Conservation (phyloP, 805 yeast species). For the Saccharomycopsis vini region DNA sequence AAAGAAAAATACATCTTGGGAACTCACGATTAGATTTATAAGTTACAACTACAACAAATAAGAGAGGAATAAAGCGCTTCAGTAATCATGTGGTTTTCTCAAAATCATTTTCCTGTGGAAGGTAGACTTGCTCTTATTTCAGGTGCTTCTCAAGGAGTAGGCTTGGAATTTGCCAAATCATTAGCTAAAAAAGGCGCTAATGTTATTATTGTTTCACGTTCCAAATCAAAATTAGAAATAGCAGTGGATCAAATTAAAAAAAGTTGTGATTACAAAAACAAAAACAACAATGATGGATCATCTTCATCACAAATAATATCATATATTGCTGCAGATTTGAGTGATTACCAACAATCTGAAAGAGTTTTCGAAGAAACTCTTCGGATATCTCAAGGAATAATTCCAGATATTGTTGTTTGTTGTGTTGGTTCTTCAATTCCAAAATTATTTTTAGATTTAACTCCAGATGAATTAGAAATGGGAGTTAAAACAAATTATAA, state of each 20-base stretch:
- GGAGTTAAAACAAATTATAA: conserved; percentile 67
- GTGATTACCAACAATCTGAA: conserved; percentile 43
- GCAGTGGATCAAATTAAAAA: conserved; percentile 40
- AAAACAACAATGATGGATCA: not conserved
- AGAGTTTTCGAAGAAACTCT: conserved; percentile 30
- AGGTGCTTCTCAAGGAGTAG: conserved; percentile 94
- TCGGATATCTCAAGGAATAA: not conserved
- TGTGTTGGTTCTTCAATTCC: conserved; percentile 88
- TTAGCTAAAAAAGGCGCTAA: conserved; percentile 41
- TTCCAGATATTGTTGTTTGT: conserved; percentile 68
- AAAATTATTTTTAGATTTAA: conserved; percentile 62
- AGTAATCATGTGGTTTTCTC: conserved; percentile 3
- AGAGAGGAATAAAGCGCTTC: no score
- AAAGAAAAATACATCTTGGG: no score
- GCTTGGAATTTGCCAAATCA: conserved; percentile 63
- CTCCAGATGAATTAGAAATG: conserved; percentile 43
- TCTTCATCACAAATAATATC: conserved; percentile 25
- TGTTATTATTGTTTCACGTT: conserved; percentile 72
- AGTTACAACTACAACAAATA: no score
- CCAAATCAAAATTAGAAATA: conserved; percentile 45
- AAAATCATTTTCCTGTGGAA: conserved; percentile 26
- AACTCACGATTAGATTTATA: no score
- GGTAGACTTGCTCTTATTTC: conserved; percentile 62
- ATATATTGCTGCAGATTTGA: conserved; percentile 57
- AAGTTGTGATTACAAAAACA: conserved; percentile 2